Evolutionary conservation across 1,139 yeast species (phyloP), one percentile per base, ranked within the genome.

Genomic region (Kodamaea derodonti): DNA sequence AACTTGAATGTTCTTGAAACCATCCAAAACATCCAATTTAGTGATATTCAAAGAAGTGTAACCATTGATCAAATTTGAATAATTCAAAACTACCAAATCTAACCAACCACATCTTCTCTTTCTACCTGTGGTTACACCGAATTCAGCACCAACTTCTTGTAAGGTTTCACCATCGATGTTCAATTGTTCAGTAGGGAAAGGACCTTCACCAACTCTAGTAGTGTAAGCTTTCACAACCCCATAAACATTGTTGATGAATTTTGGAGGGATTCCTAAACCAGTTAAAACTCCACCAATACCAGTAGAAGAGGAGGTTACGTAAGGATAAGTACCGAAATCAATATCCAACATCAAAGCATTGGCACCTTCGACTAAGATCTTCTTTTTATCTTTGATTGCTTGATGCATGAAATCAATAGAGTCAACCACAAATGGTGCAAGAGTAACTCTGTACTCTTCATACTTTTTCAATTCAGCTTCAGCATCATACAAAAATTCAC

Each of bases 51-150:
- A 75, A 37, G 85, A 76, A 27, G 98, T 92, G 74, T 90, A 92
- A 37, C 98, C 98, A 57, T 92, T 92, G 62, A 92, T 87, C 57
- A 80, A 63, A 41, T 86, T 79, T 30, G 97, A 88, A 67, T 92
- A 92, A 62, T 84, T 85, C 63, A 92, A 72, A 27, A 94, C 96
- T 23, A 92, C 98, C 52, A 94, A 73, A 64, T 92, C 99, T 55
- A 92, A 79, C 99, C 99, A 92, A 37, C 99, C 99, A 63, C 98
- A 94, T 69, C 99, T 83, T 72, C 99, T 85, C 77, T 90, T 90
- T 72, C 99, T 84, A 47, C 99, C 98, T 29, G 99, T 92, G 48
- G 99, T 92, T 47, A 92, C 99, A 63, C 99, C 99, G 56, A 60
- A 87, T 65, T 92, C 97, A 39, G 92, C 95, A 52, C 99, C 99